Evolutionary conservation across 169 alveolate genomes (phyloP).

Genomic region (Eimeria necatrix): DNA sequence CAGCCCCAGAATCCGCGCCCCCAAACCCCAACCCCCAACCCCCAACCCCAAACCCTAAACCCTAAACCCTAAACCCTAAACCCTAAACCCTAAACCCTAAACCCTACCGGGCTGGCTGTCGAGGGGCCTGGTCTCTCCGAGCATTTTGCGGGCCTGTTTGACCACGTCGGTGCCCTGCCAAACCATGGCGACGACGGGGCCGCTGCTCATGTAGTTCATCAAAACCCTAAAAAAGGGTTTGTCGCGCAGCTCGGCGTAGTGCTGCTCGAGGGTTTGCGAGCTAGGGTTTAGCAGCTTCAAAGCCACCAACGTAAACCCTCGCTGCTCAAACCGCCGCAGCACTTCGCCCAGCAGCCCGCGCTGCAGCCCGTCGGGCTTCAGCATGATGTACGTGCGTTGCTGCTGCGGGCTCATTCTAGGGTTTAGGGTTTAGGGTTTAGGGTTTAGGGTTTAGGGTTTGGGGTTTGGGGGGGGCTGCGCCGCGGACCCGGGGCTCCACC

Average conservation of each 20-base stretch:
- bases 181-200: slow-evolving; percentile 99
- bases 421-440: too few species aligned
- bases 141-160: slow-evolving; percentile 95
- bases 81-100: not conserved
- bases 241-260: slow-evolving; percentile 96
- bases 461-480: too few species aligned
- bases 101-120: slow-evolving; percentile 70
- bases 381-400: slow-evolving; percentile 95
- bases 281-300: slow-evolving; percentile 94
- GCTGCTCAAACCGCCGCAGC: slow-evolving; percentile 95
- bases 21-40: too few species aligned
- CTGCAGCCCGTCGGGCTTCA: slow-evolving; percentile 99
- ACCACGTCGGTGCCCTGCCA: slow-evolving; percentile 98
- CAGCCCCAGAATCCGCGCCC: too few species aligned
- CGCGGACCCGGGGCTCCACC: too few species aligned
- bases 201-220: slow-evolving; percentile 94
- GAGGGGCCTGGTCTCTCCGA: slow-evolving; percentile 96
- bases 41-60: too few species aligned
- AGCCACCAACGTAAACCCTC: slow-evolving; percentile 97
- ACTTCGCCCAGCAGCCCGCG: slow-evolving; percentile 98
- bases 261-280: slow-evolving; percentile 94
- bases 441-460: too few species aligned
- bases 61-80: too few species aligned
- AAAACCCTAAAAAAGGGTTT: slow-evolving; percentile 96
- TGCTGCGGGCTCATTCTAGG: not conserved